Evolutionary conservation across 73 alveolate species (phyloP), one percentile per base, ranked within the genome.

Genomic region (Effrenium voratum): DNA sequence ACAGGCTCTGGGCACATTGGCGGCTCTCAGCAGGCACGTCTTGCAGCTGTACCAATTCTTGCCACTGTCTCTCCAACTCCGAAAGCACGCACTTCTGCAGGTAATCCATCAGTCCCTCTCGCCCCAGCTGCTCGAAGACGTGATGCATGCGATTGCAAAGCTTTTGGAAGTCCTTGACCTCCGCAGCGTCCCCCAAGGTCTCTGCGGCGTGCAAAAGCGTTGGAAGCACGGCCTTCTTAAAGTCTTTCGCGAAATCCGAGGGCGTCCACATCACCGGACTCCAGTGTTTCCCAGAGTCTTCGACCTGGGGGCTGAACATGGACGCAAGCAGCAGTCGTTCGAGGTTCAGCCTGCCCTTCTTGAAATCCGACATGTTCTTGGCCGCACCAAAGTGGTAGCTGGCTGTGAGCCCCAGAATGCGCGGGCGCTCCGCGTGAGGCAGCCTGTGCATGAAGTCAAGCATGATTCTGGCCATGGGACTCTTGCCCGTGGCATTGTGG

Each of bases 341-440:
- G n/a, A n/a, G n/a, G n/a, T n/a, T n/a, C n/a, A n/a, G n/a, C n/a
- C n/a, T n/a, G n/a, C n/a, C n/a, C n/a, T n/a, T n/a, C n/a, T n/a
- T n/a, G n/a, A n/a, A n/a, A n/a, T n/a, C n/a, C n/a, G n/a, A n/a
- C n/a, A n/a, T n/a, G n/a, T n/a, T n/a, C n/a, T n/a, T n/a, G n/a
- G n/a, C n/a, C n/a, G n/a, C n/a, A n/a, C n/a, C 52, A 5, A 22
- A 32, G n/a, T 32, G 50, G 75, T 49, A 82, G 34, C 92, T 82
- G 0, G 76, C 92, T 12, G 92, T 82, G 26, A 82, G n/a, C 34
- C 92, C 92, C 92, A 82, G 30, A 26, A 82, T 49, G 50, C 92
- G n/a, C 0, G 92, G 92, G 47, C 50, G 73, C 13, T 5, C 49
- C 19, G 32, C 75, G 24, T 24, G 8, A 5, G 19, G 40, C 63